Percentiles rank a stretch among this genome's conserved stretches.
phyloP scores from a whole-genome alignment of 1,284 basidiomycete genomes.

The Hypsizygus ulmarius region DNA sequence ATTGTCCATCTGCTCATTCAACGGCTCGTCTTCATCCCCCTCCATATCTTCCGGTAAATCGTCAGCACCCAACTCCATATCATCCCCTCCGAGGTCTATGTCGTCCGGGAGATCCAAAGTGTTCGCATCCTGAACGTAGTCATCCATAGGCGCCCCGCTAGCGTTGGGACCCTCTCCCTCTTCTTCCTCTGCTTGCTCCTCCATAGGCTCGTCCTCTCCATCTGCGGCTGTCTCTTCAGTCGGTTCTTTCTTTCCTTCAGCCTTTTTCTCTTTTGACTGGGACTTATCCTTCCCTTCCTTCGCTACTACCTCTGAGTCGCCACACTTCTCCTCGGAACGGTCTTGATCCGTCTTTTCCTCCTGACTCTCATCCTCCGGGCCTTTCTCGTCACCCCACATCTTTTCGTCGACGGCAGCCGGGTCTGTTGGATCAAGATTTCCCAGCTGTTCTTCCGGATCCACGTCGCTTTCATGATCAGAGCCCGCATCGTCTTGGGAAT shows the following conservation, averaged over 20 bases:
- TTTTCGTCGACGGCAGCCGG: conserved; percentile 93
- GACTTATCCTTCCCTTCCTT: conserved; percentile 61
- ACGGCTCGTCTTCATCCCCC: conserved; percentile 43
- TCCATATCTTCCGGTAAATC: conserved; percentile 37
- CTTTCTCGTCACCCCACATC: conserved; percentile 87
- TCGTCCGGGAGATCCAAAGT: conserved; percentile 85
- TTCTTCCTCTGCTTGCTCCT: conserved; percentile 31
- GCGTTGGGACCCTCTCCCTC: conserved; percentile 43
- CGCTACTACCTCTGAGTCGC: conserved; percentile 71
- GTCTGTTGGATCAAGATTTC: conserved; percentile 84
- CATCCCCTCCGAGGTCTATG: conserved; percentile 69
- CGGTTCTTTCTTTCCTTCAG: conserved; percentile 27
- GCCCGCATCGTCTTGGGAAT: conserved; percentile 53
- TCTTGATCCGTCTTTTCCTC: conserved; percentile 56
- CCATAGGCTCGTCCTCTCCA: conserved; percentile 23
- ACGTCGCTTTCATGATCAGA: conserved; percentile 56
- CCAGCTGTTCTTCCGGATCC: conserved; percentile 81
- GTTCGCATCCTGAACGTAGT: conserved; percentile 72
- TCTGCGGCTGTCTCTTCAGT: conserved; percentile 18
- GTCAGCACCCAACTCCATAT: conserved; percentile 48
- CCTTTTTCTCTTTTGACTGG: conserved; percentile 34
- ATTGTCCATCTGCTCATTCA: conserved; percentile 26
- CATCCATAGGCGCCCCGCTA: conserved; percentile 68
- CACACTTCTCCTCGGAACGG: conserved; percentile 44
- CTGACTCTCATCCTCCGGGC: conserved; percentile 45